Base-by-base conservation (phyloP, 176 grass and related monocot genomes). In the Elaeis guineensis region DNA sequence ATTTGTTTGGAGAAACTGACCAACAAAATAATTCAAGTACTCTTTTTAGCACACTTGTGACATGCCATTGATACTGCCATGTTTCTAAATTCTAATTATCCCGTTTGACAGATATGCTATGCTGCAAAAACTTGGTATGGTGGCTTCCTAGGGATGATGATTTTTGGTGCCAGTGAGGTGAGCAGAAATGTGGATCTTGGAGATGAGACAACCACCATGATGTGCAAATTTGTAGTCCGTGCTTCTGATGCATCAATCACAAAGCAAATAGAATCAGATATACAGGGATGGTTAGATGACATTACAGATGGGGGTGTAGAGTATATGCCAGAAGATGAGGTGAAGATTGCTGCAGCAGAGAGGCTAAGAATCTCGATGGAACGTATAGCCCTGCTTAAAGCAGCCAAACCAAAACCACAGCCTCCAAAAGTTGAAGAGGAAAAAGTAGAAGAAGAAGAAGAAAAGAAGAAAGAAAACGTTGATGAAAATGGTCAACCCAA, bases 91-190 rank as follows among this genome's bases (percentile, higher is more conserved):
- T 50, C 29, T 65, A 29, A 17, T 66, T 77, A 5, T 17, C 26
- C 17, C 21, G 15, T 78, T 8, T 32, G 57, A 15, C 77, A 96
- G 87, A 51, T 91, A 48, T 98, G 93, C 76, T 92, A 92, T 19
- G 84, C 87, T 1, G 84, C 87, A 5, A 98, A 98, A 66, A 98
- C 93, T 54, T 98, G 93, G 93, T 98, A 82, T 83, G 87, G 93
- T 29, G 87, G 93, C 24, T 98, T 98, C 67, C 87, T 98, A 57
- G 87, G 93, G 39, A 87, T 98, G 87, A 98, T 98, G 93, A 89
- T 98, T 25, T 98, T 98, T 55, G 93, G 93, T 11, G 86, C 87
- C 55, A 98, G 93, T 24, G 93, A 98, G 82, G 93, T 98, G 51
- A 92, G 87, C 60, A 65, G 87, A 74, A 98, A 98, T 18, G 87